Base-by-base conservation (phyloP, 805 yeast species). In the Ogataea philodendri region DNA sequence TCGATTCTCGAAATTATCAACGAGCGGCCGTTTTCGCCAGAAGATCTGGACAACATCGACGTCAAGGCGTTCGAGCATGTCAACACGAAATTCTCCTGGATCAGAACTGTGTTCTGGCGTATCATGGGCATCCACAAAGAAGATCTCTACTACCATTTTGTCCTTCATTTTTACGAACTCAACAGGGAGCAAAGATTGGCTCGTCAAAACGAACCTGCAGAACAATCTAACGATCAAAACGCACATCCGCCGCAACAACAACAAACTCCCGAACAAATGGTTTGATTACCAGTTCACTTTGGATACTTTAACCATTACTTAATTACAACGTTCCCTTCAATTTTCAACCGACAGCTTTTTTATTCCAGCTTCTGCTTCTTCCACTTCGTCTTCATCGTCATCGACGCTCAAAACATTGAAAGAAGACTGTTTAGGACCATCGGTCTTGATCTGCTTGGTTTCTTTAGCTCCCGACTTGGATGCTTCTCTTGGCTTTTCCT, bases 81-180 rank as follows among this genome's bases (percentile, higher is more conserved):
- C 4, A 47, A 58, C 10, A 35, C 42, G 21, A 39, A 32, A 42
- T 49, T 36, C 30, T 42, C 32, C 15, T 56, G 60, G 50, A 26
- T 38, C 16, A 61, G 54, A 48, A 46, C 42, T 10, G 18, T 70
- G 0, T 74, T 74, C 52, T 79, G 84, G 82, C 55, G 53, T 24
- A 16, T 74, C 4, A 74, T 80, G 80, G 82, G 84, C 1, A 65
- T 80, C 22, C 48, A 68, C 3, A 62, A 51, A 31, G 46, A 54
- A 7, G 77, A 79, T 42, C 46, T 80, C 35, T 69, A 66, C 49
- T 64, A 74, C 52, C 71, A 76, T 63, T 75, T 72, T 10, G 76
- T 77, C 19, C 57, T 70, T 26, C 39, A 39, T 26, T 48, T 51
- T 28, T 66, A 65, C 44, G 56, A 54, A 29, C 45, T 46, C 21